Evolutionary conservation across 345 rosid species (phyloP), one percentile per base, ranked within the genome.

Genomic region (Crucihimalaya himalaica): DNA sequence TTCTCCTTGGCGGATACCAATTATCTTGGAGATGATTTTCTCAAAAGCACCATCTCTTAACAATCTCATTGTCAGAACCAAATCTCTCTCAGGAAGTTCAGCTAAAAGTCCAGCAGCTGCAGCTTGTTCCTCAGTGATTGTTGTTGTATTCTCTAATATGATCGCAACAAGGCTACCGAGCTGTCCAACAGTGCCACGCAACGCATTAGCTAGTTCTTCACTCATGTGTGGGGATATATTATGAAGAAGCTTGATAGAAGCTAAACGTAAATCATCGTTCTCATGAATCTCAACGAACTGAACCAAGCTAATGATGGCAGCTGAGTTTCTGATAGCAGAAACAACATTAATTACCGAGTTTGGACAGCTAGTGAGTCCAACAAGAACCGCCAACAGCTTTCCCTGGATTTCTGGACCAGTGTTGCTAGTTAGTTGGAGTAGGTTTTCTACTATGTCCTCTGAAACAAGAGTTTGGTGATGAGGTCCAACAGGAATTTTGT

Each of bases 401-500:
- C 97, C 89, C 75, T 88, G 97, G 54, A 95, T 89, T 7, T 90
- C 88, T 50, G 99, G 99, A 79, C 97, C 99, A 0, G 99, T 95
- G 84, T 95, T 89, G 86, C 96, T 95, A 42, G 92, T 91, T 21
- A 95, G 82, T 42, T 86, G 93, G 56, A 95, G 99, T 5, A 95
- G 83, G 34, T 83, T 89, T 61, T 89, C 90, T 37, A 95, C 86
- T 21, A 84, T 79, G 31, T 85, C 92, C 73, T 91, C 97, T 4
- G 99, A 89, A 63, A 95, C 92, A 62, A 95, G 84, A 45, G 97
- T 91, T 77, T 85, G 90, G 75, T 86, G 83, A 58, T 88, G 84
- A 31, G 87, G 61, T 68, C 97, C 96, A 58, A 95, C 89, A 20
- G 79, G 55, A 18, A 89, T 83, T 50, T 85, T 79, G 52, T 88